These are phyloP conservation scores for Amanita jacksonii DNA, from an alignment of 768 basidiomycete genomes.

Conservation along the genomic window DNA sequence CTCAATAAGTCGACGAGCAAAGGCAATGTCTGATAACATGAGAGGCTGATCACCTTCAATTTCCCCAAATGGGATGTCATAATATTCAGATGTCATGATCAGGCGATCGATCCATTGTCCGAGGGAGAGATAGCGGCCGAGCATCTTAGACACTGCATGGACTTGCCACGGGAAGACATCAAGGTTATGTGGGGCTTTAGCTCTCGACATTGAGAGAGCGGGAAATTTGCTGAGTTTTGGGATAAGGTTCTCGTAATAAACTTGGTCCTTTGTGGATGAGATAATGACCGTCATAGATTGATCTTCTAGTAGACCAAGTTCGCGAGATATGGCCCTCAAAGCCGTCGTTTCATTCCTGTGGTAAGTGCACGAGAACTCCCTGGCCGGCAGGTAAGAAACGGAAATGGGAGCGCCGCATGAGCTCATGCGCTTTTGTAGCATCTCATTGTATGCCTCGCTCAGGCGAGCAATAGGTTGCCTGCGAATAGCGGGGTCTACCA, in stretches of 20 bases:
- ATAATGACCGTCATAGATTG: constrained; percentile 70
- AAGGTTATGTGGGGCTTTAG: constrained; percentile 61
- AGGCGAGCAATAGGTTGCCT: constrained; percentile 76
- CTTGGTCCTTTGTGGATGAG: constrained; percentile 77
- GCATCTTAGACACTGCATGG: constrained; percentile 73
- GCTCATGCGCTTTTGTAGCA: constrained; percentile 40
- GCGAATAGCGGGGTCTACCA: constrained; percentile 86
- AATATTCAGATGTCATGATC: constrained; percentile 77
- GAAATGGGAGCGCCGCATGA: constrained; percentile 33
- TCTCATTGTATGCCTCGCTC: constrained; percentile 61
- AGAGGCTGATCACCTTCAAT: constrained; percentile 85
- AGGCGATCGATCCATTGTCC: constrained; percentile 76
- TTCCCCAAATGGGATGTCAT: constrained; percentile 89
- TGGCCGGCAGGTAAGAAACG: constrained; percentile 53
- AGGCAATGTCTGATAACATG: constrained; percentile 82
- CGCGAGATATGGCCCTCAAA: constrained; percentile 79
- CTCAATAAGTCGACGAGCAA: constrained; percentile 75
- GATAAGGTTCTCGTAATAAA: constrained; percentile 68
- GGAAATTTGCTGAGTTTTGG: constrained; percentile 79
- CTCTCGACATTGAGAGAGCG: constrained; percentile 76
- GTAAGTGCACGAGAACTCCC: constrained; percentile 61
- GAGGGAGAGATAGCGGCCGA: constrained; percentile 70
- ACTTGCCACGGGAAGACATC: constrained; percentile 88
- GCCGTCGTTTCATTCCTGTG: constrained; percentile 74
- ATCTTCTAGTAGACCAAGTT: constrained; percentile 67